Evolutionary conservation across 73 alveolate species (phyloP), one percentile per base, ranked within the genome.

Genomic region (Paramecium pentaurelia): DNA sequence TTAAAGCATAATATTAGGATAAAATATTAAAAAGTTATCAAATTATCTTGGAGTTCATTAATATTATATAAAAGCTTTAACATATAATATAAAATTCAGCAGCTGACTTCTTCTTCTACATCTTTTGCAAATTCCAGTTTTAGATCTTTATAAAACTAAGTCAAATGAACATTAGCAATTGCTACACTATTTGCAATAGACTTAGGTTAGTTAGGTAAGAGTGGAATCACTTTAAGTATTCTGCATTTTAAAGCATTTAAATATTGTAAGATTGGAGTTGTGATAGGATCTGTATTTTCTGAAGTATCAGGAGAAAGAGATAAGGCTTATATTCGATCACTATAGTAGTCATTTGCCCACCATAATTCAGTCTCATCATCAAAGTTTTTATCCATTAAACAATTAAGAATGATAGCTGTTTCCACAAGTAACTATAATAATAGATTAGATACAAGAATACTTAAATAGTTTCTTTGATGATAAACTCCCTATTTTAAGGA

Each of bases 341-440:
- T 9, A 40, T 75, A 75, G 25, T 75, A 75, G 18, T 75, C 88
- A 11, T 8, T 22, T 34, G 40, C 14, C 88, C 88, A 75, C 88
- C 88, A 75, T 27, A 75, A 11, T 75, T 75, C 88, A 14, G 64
- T 40, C 88, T 75, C 88, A 32, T 75, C 88, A 20, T 75, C 88
- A 45, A 75, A 75, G 34, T 75, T 75, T 75, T 37, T 30, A 75
- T 75, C 88, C 88, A 75, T 75, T 45, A 75, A 75, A 36, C 88
- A 75, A 37, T 75, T 75, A 0, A 75, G 60, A 14, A 75, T 75
- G 58, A 75, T 36, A 12, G 60, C 7, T 12, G 60, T 40, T 75
- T 75, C 88, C 20, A 75, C 60, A 11, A 40, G 36, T 38, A 75
- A 20, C 88, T 75, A 37, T 75, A 16, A 34, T 75, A 22, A 7